These are phyloP conservation scores for Blepharisma stoltei DNA, from an alignment of 73 alveolate species.

Conservation along the genomic window DNA sequence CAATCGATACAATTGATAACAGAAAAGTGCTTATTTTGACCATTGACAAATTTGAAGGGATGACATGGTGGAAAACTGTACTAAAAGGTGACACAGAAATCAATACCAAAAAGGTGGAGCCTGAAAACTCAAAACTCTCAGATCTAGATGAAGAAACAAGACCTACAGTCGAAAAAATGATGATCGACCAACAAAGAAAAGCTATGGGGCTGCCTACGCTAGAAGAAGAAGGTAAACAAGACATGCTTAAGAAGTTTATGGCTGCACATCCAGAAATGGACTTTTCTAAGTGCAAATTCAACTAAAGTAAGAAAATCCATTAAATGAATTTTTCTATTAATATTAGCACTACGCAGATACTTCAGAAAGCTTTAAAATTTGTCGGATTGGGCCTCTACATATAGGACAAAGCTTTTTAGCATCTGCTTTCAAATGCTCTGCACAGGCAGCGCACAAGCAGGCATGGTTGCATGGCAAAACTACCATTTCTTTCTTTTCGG, in stretches of 20 bases:
- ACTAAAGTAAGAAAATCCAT: not conserved
- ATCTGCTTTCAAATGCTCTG: too few species aligned
- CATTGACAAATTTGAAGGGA: conserved; percentile 68
- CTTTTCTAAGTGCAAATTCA: conserved; percentile 85
- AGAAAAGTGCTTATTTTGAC: conserved; percentile 64
- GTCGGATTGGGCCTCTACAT: too few species aligned
- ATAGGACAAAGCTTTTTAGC: too few species aligned
- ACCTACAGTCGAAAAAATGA: conserved; percentile 96
- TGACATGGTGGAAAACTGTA: conserved; percentile 95
- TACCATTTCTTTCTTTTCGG: too few species aligned
- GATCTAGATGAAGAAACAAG: conserved; percentile 95
- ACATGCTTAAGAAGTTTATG: conserved; percentile 89
- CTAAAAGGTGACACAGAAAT: conserved; percentile 82
- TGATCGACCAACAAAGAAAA: conserved; percentile 93
- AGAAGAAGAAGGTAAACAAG: conserved; percentile 83
- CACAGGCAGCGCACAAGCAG: too few species aligned
- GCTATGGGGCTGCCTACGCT: conserved; percentile 91
- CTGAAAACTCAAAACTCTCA: conserved; percentile 91
- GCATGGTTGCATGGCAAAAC: too few species aligned
- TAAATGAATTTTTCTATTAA: too few species aligned
- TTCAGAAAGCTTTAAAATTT: too few species aligned
- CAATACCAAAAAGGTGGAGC: conserved; percentile 89
- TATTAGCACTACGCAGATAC: too few species aligned
- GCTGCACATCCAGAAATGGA: conserved; percentile 98
- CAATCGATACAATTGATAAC: conserved; percentile 74